phyloP scores from a whole-genome alignment of 2,329 filamentous ascomycete species.

The Alternaria ethzedia region DNA sequence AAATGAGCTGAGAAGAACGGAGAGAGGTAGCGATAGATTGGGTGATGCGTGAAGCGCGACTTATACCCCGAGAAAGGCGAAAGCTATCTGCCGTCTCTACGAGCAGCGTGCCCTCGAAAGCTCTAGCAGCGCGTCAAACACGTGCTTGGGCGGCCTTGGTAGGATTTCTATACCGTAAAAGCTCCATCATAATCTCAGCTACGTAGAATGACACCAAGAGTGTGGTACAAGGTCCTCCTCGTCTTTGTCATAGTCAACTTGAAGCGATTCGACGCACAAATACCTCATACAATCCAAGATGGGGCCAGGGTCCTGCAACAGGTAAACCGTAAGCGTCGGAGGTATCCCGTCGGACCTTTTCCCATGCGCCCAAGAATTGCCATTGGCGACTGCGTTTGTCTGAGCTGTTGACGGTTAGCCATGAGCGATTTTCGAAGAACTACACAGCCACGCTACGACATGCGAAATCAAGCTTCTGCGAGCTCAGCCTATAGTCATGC shows the following conservation, averaged over 20 bases:
- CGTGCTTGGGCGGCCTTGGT: conserved; percentile 4
- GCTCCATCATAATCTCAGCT: neutral
- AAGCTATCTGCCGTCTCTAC: neutral
- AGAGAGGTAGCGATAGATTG: conserved; percentile 5
- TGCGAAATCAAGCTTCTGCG: conserved; percentile 6
- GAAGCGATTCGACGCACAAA: conserved; percentile 32
- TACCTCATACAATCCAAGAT: conserved; percentile 23
- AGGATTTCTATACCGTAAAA: conserved; percentile 11
- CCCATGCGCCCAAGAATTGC: conserved; percentile 19
- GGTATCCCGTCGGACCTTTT: conserved; percentile 7
- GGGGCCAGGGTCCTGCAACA: conserved; percentile 13
- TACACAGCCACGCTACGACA: conserved; percentile 25
- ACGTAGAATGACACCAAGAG: conserved; percentile 3
- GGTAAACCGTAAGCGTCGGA: conserved; percentile 16
- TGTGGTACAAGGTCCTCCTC: conserved; percentile 10
- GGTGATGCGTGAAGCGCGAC: conserved; percentile 5
- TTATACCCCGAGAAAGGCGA: conserved; percentile 12
- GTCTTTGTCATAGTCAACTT: conserved; percentile 8
- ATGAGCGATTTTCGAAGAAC: conserved; percentile 30
- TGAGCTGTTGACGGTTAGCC: conserved; percentile 32
- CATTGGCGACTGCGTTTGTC: conserved; percentile 12
- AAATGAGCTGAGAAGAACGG: conserved; percentile 8
- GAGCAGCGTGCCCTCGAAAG: conserved; percentile 8
- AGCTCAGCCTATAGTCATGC: conserved; percentile 4
- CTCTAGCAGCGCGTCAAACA: conserved; percentile 4